Base-by-base conservation (phyloP, 2,329 filamentous ascomycete species). In the Ophioceras dolichostomum region DNA sequence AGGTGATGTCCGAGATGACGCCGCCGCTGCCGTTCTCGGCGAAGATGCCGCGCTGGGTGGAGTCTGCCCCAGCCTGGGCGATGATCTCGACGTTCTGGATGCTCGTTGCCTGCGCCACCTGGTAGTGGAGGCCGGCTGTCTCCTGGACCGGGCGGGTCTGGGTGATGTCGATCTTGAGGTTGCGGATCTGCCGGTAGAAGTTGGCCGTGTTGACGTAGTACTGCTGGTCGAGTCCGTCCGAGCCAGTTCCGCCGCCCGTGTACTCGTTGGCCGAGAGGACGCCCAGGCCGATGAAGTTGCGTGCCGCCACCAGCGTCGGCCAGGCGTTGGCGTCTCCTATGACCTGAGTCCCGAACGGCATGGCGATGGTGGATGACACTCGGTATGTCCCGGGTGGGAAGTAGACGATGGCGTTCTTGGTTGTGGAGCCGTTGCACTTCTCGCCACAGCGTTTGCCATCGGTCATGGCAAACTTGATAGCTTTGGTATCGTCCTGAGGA, bases 81-180 rank as follows among this genome's bases (percentile, higher is more conserved):
- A 66, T 57, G 49, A 79, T 75, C 32, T 69, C 59, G 37, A 78
- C 64, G 56, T 79, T 79, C 49, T 79, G 73, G 10, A 79, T 61
- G 36, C 37, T 41, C 3, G 43, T 46, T 8, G 43, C 43, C 38
- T 47, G 42, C 0, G 42, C 42, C 5, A 45, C 34, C 39, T 45
- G 39, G 16, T 39, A 46, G 31, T 47, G 43, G 9, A 45, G 26
- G 13, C 36, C 32, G 6, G 39, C 26, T 7, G 10, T 9, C 6
- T 6, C 6, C 9, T 14, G 17, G 3, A 14, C 3, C 16, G 16
- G 14, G 19, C 10, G 10, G 5, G 24, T 21, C 14, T 9, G 16
- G 4, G 10, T 24, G 41, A 65, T 50, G 45, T 72, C 67, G 39
- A 71, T 62, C 45, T 61, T 54, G 36, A 70, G 61, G 52, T 70